phyloP scores from a whole-genome alignment of 2,329 filamentous ascomycete genomes.

The Myriosclerotinia scirpicola region DNA sequence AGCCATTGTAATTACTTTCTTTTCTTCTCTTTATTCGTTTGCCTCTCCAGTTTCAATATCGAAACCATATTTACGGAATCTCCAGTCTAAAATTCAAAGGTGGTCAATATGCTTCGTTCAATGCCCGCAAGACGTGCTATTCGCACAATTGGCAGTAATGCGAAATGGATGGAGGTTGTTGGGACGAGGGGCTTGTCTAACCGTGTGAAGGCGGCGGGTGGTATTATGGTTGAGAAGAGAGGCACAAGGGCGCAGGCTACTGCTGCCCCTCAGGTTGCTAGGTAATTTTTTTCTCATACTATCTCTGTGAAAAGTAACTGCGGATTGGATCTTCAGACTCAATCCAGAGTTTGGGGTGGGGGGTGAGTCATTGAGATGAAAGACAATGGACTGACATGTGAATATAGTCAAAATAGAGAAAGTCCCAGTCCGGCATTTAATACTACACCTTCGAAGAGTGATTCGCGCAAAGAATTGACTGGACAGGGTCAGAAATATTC shows the following conservation, averaged over 20 bases:
- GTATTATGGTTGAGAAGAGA: constrained; percentile 31
- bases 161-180: constrained; percentile 29
- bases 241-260: constrained; percentile 49
- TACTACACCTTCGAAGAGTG: constrained; percentile 44
- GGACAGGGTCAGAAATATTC: constrained; percentile 54
- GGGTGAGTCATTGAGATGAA: constrained; percentile 7
- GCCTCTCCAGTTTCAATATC: background rate
- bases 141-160: constrained; percentile 44
- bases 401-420: constrained; percentile 54
- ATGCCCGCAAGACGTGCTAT: constrained; percentile 50
- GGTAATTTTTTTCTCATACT: constrained; percentile 28
- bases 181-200: constrained; percentile 25
- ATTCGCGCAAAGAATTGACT: constrained; percentile 52
- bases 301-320: too few relatives aligned
- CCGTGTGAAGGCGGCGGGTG: constrained; percentile 45
- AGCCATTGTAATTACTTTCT: constrained; percentile 16
- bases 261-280: constrained; percentile 39
- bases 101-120: constrained; percentile 48
- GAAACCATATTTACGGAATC: constrained; percentile 2
- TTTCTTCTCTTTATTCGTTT: constrained; percentile 12
- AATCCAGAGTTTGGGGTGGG: background rate
- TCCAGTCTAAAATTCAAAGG: background rate
- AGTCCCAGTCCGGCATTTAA: constrained; percentile 65
- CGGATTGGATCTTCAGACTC: background rate
- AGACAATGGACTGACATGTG: constrained; percentile 9